phyloP scores from a whole-genome alignment of 2,329 filamentous ascomycete species.

The Aureobasidium melanogenum region DNA sequence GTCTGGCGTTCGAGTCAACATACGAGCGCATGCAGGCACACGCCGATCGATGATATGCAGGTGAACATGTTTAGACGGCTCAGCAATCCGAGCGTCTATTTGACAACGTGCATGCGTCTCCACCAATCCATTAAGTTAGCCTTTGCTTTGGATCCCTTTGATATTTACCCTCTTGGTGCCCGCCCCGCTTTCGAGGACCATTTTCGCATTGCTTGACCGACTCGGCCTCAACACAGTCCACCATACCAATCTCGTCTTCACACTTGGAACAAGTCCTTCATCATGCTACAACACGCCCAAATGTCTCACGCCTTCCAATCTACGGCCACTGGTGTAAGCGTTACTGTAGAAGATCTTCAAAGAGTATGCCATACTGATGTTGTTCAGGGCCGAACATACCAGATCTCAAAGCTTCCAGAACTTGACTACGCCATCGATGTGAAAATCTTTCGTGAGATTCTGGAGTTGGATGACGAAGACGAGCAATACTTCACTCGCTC shows the following conservation, averaged over 20 bases:
- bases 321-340: background rate
- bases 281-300: constrained; percentile 5
- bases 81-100: constrained; percentile 5
- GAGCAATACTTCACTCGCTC: constrained; percentile 7
- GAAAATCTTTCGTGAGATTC: background rate
- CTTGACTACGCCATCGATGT: constrained; percentile 2
- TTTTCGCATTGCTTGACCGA: background rate
- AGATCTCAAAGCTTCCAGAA: constrained; percentile 1
- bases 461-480: constrained; percentile 8
- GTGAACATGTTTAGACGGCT: constrained; percentile 1
- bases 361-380: background rate
- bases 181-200: background rate
- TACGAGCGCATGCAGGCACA: background rate
- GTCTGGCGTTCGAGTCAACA: background rate
- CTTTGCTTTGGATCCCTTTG: background rate
- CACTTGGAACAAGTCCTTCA: background rate
- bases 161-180: background rate
- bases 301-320: constrained; percentile 2
- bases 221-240: background rate
- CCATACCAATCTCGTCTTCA: background rate
- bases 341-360: background rate
- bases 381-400: constrained; percentile 2
- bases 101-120: constrained; percentile 9
- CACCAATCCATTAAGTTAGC: background rate
- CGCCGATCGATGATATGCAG: constrained; percentile 9